A percentile compares a stretch with the other conserved stretches of the same genome.
phyloP scores from a whole-genome alignment of 208 protist genomes.

The Novymonas esmeraldas region DNA sequence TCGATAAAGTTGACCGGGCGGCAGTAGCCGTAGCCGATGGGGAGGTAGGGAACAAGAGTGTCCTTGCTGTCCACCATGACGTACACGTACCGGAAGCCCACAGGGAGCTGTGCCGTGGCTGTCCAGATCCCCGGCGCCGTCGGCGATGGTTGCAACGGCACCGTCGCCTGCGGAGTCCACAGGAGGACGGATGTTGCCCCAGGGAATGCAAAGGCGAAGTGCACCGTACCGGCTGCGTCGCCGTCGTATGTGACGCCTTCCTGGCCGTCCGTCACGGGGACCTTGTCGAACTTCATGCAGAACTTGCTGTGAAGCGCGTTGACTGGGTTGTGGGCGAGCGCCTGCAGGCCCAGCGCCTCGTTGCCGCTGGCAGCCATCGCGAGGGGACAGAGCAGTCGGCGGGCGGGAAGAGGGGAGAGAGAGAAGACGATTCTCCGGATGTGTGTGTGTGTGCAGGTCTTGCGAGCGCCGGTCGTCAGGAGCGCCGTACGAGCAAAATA shows the following conservation, averaged over 20 bases:
- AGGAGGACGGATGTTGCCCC: conserved; percentile 17
- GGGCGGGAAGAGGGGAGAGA: not conserved
- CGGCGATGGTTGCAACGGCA: conserved; percentile 1
- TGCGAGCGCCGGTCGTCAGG: too few relatives aligned
- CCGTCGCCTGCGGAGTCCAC: not conserved
- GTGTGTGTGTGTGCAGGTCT: too few relatives aligned
- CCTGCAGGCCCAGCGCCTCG: not conserved
- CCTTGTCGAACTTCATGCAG: conserved; percentile 2
- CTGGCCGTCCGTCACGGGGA: conserved; percentile 10
- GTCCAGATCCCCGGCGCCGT: conserved; percentile 8
- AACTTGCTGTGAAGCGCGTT: not conserved
- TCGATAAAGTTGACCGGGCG: conserved; percentile 35
- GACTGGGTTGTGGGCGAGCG: conserved; percentile 1
- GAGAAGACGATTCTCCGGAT: not conserved
- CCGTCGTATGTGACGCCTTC: conserved; percentile 27
- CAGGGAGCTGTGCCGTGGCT: conserved; percentile 1
- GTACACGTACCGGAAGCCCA: conserved; percentile 26
- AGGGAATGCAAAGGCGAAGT: conserved; percentile 26
- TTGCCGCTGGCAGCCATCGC: too few relatives aligned
- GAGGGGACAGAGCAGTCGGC: not conserved
- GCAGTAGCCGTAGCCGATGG: conserved; percentile 32
- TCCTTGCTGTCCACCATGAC: conserved; percentile 31
- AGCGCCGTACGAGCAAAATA: too few relatives aligned
- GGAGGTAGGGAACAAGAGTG: conserved; percentile 20
- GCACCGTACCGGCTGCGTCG: conserved; percentile 16